Percentiles rank a stretch among this genome's conserved stretches.
phyloP scores from a whole-genome alignment of 2,329 filamentous ascomycete genomes.

The Claviceps fusiformis region DNA sequence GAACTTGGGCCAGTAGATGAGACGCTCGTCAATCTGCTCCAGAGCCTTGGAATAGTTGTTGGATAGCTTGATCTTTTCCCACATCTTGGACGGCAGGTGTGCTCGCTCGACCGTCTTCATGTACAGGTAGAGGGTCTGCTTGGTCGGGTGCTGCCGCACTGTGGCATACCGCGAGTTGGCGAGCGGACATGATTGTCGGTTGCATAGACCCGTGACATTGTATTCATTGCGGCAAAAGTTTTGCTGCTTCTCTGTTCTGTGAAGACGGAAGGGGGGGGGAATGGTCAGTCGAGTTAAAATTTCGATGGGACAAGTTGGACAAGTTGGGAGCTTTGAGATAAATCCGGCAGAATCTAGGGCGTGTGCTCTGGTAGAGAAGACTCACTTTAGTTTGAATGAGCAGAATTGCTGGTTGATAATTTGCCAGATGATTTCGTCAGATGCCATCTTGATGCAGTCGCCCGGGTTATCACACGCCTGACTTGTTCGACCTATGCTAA shows the following conservation, averaged over 20 bases:
- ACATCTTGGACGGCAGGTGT: slow-evolving; percentile 80
- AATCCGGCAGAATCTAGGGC: no score
- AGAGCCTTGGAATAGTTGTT: slow-evolving; percentile 85
- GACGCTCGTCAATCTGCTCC: slow-evolving; percentile 68
- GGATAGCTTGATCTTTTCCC: slow-evolving; percentile 84
- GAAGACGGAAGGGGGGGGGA: slow-evolving; percentile 13
- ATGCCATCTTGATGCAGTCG: slow-evolving; percentile 47
- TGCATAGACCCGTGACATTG: slow-evolving; percentile 74
- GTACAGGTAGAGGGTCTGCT: slow-evolving; percentile 81
- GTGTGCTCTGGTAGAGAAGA: background rate
- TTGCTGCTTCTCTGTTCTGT: slow-evolving; percentile 67
- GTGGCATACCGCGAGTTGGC: slow-evolving; percentile 91
- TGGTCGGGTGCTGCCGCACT: slow-evolving; percentile 68
- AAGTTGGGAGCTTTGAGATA: no score
- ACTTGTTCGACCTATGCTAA: no score
- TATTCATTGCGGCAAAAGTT: slow-evolving; percentile 95
- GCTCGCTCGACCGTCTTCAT: slow-evolving; percentile 89
- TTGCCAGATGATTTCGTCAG: slow-evolving; percentile 95
- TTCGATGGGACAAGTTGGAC: background rate
- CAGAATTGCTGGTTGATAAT: slow-evolving; percentile 95
- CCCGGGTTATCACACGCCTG: background rate
- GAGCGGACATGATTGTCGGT: slow-evolving; percentile 76
- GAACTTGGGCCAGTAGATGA: slow-evolving; percentile 94
- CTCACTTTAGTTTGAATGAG: slow-evolving; percentile 83
- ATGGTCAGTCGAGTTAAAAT: slow-evolving; percentile 15